Base-by-base conservation (phyloP, 495 filamentous ascomycete species). In the Symbiotaphrina buchneri region DNA sequence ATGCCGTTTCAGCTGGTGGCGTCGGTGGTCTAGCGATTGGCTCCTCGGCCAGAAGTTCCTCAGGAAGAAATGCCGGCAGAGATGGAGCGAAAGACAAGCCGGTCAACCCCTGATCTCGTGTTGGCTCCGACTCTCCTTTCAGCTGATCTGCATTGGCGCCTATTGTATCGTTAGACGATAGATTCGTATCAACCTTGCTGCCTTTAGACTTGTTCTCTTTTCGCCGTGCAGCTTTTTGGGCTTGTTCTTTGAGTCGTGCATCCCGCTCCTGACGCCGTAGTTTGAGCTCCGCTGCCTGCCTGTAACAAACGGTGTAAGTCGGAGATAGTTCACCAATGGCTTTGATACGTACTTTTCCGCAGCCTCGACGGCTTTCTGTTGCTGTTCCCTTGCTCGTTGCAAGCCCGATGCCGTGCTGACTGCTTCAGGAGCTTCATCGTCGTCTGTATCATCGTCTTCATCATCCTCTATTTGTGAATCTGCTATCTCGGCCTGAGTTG, bases 351-450 rank as follows among this genome's bases (percentile, higher is more conserved):
- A 45, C 11, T 31, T 44, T 19, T 38, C 32, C 13, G 41, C 30
- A 8, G 41, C 44, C 28, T 41, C 34, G 10, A 35, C 26, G 13
- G 30, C 32, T 3, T 37, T 31, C 6, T 36, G n/a, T 10, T 25
- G 16, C 19, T 26, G 19, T 7, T 18, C 20, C 18, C 13, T 33
- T 21, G 30, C 35, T 21, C 35, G 21, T 2, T 26, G 20, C 10
- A 27, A 30, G 13, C 43, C 48, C 10, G 42, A 41, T 8, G 45
- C 32, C 6, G 34, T 20, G 0, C 40, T 44, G 15, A 65, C 49
- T 10, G 48, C 41, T 42, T 68, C 63, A 4, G 62, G 62, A 11
- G 61, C 63, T 18, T 62, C 56, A 39, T 67, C 61, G 28, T 59
- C 55, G 37, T 41, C 44, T 33, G 45, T 48, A 31, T 44, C 43